Evolutionary conservation across 2,329 filamentous ascomycete species (phyloP).

Genomic region (Penicillium sp.): DNA sequence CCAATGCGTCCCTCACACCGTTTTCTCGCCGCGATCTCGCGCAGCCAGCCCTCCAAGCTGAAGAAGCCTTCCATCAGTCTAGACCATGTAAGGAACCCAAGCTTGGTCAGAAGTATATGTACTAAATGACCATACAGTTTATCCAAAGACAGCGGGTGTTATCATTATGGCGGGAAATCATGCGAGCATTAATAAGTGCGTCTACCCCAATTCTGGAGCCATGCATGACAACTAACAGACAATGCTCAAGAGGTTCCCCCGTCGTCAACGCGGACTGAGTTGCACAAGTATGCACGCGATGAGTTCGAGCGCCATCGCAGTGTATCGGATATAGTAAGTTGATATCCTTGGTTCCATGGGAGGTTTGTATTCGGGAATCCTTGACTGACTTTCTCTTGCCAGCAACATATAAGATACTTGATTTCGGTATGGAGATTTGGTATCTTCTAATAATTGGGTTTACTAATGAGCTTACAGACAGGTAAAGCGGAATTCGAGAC

Average conservation of each 20-base stretch:
- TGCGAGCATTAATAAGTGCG: constrained; percentile 41
- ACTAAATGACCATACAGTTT: constrained; percentile 29
- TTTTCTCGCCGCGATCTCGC: constrained; percentile 31
- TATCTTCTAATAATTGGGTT: background rate
- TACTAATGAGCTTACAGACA: constrained; percentile 29
- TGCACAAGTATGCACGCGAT: constrained; percentile 42
- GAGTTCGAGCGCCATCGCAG: constrained; percentile 46
- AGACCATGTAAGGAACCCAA: constrained; percentile 35
- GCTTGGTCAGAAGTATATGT: background rate
- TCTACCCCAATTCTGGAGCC: background rate
- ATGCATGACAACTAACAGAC: background rate
- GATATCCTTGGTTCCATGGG: background rate
- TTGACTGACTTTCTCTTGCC: background rate
- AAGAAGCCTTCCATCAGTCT: constrained; percentile 38
- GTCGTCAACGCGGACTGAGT: constrained; percentile 41
- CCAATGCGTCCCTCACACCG: constrained; percentile 30
- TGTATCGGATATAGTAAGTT: constrained; percentile 43
- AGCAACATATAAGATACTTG: constrained; percentile 47
- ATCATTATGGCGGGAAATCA: constrained; percentile 44
- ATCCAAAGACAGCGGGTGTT: constrained; percentile 44
- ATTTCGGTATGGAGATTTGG: constrained; percentile 34
- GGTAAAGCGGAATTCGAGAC: constrained; percentile 48
- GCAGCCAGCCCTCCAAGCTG: constrained; percentile 31
- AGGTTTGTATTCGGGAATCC: background rate
- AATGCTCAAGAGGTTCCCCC: constrained; percentile 38